Evolutionary conservation across 805 yeast species (phyloP).

Genomic region (Monosporozyma yasuniensis): DNA sequence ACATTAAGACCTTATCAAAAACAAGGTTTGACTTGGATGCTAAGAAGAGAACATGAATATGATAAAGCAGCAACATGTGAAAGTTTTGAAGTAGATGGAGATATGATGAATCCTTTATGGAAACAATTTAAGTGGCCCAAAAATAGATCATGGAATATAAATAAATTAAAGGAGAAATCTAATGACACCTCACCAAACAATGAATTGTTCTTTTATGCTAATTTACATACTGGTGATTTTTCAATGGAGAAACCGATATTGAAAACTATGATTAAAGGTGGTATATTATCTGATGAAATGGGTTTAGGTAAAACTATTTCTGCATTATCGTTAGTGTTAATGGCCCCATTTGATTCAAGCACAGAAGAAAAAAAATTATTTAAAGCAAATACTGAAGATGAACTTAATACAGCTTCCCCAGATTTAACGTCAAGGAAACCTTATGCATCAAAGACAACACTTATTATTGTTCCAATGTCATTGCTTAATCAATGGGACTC

Average conservation of each 20-base stretch:
- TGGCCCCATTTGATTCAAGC: slow-evolving; percentile 46
- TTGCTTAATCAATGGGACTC: slow-evolving; percentile 84
- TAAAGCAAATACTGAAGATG: slow-evolving; percentile 3
- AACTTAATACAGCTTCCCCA: background rate
- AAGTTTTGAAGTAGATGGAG: slow-evolving; percentile 36
- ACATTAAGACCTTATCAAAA: slow-evolving; percentile 68
- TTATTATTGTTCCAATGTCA: slow-evolving; percentile 85
- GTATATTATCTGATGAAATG: slow-evolving; percentile 93
- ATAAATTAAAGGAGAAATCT: slow-evolving; percentile 9
- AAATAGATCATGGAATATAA: slow-evolving; percentile 32
- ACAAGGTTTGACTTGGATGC: slow-evolving; percentile 84
- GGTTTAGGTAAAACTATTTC: slow-evolving; percentile 92
- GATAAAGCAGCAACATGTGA: slow-evolving; percentile 18
- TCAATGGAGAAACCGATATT: slow-evolving; percentile 59
- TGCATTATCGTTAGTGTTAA: slow-evolving; percentile 60
- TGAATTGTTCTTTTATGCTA: slow-evolving; percentile 52
- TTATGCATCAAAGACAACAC: slow-evolving; percentile 64
- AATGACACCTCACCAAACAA: background rate
- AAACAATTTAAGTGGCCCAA: slow-evolving; percentile 68
- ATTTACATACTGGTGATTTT: slow-evolving; percentile 72
- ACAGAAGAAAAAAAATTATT: slow-evolving; percentile 8
- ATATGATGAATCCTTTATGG: slow-evolving; percentile 79
- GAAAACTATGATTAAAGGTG: slow-evolving; percentile 58
- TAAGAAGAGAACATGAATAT: slow-evolving; percentile 63
- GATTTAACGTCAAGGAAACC: slow-evolving; percentile 13